phyloP scores from a whole-genome alignment of 805 yeast genomes.

The Candida ficus region DNA sequence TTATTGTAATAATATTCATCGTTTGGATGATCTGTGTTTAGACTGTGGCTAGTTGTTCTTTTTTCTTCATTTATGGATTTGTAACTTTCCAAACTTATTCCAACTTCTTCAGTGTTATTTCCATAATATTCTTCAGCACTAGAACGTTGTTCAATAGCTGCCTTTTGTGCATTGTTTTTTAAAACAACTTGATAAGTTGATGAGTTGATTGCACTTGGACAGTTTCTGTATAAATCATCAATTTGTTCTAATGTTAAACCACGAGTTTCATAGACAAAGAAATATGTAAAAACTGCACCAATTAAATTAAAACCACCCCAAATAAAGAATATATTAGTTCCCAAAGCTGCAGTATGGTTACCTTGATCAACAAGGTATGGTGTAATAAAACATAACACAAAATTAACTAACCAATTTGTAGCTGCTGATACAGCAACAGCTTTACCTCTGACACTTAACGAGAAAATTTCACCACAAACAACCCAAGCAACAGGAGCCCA shows the following conservation, averaged over 20 bases:
- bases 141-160: too few species aligned
- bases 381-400: constrained; percentile 66
- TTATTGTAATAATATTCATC: not conserved
- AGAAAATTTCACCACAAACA: constrained; percentile 57
- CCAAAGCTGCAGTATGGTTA: constrained; percentile 60
- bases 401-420: constrained; percentile 76
- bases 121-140: not conserved
- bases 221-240: constrained; percentile 63
- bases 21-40: too few species aligned
- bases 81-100: not conserved
- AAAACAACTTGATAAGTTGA: constrained; percentile 28
- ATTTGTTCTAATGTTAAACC: constrained; percentile 79
- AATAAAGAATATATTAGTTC: constrained; percentile 67
- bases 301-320: constrained; percentile 70
- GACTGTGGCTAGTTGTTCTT: not conserved
- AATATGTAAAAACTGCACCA: constrained; percentile 58
- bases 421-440: constrained; percentile 74
- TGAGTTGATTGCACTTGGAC: constrained; percentile 51
- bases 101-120: not conserved
- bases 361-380: constrained; percentile 73
- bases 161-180: not conserved
- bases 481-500: constrained; percentile 89
- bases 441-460: constrained; percentile 69
- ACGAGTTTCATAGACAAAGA: constrained; percentile 72
- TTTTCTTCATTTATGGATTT: not conserved